Conservation (phyloP, 371 early-diverging fungal species). For the Mortierella polycephala region DNA sequence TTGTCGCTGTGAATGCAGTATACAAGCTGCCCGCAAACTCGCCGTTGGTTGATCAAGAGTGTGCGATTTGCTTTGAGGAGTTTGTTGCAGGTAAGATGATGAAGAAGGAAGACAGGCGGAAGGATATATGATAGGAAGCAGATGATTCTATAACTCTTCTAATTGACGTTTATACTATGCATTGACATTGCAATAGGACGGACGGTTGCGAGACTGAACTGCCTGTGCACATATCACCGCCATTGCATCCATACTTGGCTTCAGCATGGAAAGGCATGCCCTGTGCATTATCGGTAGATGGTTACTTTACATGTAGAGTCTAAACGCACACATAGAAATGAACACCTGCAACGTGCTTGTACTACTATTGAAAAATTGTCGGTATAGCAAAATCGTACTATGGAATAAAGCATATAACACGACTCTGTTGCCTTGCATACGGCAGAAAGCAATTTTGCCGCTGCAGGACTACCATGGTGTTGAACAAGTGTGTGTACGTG, state of each 20-base stretch:
- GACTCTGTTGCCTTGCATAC: neutral
- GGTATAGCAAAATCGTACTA: too few relatives aligned
- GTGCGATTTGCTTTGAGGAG: conserved; percentile 93
- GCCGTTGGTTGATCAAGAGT: conserved; percentile 79
- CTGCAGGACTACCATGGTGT: neutral
- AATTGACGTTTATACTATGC: neutral
- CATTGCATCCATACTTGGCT: conserved; percentile 83
- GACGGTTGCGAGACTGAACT: conserved; percentile 84
- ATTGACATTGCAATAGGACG: conserved; percentile 56
- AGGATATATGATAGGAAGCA: too few relatives aligned
- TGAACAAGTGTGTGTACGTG: neutral
- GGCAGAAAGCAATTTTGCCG: too few relatives aligned
- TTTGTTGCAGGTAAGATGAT: conserved; percentile 68
- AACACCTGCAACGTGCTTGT: neutral
- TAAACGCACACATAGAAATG: neutral
- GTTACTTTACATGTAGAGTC: neutral
- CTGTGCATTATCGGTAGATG: conserved; percentile 70
- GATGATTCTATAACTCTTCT: too few relatives aligned
- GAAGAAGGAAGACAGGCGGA: too few relatives aligned
- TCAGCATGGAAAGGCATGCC: conserved; percentile 75
- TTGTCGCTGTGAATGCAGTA: conserved; percentile 38
- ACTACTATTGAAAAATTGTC: too few relatives aligned
- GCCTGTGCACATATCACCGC: conserved; percentile 88
- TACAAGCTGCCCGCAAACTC: conserved; percentile 69
- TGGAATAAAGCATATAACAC: too few relatives aligned